A percentile compares a stretch with the other conserved stretches of the same genome.
phyloP scores from a whole-genome alignment of 805 yeast species.

The Wickerhamomyces bovis region DNA sequence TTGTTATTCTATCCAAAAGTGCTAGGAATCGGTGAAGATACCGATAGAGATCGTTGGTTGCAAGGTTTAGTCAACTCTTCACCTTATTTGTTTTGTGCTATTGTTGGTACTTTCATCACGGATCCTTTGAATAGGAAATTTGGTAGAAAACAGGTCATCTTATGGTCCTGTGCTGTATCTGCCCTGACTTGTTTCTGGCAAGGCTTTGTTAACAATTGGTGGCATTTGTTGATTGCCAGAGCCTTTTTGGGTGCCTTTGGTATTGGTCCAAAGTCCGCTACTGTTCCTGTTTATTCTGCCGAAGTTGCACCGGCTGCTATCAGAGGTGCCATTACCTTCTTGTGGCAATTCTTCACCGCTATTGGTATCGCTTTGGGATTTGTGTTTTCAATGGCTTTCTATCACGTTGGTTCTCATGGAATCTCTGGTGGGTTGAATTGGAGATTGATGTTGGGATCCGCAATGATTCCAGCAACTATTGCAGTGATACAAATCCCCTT shows the following conservation, averaged over 20 bases:
- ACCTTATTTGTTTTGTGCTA: constrained; percentile 57
- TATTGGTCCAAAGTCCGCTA: constrained; percentile 60
- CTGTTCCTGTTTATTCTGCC: constrained; percentile 63
- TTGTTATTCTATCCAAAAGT: constrained; percentile 48
- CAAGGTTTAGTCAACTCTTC: constrained; percentile 60
- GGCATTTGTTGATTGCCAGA: constrained; percentile 56
- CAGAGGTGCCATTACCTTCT: constrained; percentile 60
- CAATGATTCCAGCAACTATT: constrained; percentile 54
- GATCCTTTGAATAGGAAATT: constrained; percentile 46
- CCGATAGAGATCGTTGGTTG: constrained; percentile 44
- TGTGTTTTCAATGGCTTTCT: constrained; percentile 54
- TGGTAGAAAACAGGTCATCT: constrained; percentile 59
- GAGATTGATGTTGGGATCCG: constrained; percentile 63
- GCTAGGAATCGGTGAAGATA: constrained; percentile 40
- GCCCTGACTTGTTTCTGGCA: constrained; percentile 60
- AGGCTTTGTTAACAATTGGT: constrained; percentile 51
- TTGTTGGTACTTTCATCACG: constrained; percentile 55
- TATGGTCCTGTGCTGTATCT: constrained; percentile 51
- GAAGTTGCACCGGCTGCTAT: constrained; percentile 53
- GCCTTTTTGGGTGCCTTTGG: constrained; percentile 55
- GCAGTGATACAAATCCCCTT: constrained; percentile 52
- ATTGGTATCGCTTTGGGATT: constrained; percentile 67
- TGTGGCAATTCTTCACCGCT: constrained; percentile 69
- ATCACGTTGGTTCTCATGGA: constrained; percentile 34
- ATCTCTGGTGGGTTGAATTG: constrained; percentile 40